A percentile compares a stretch with the other conserved stretches of the same genome.
These are phyloP conservation scores for Salisapilia sapeloensis DNA, from an alignment of 352 stramenopile species.

Conservation along the genomic window DNA sequence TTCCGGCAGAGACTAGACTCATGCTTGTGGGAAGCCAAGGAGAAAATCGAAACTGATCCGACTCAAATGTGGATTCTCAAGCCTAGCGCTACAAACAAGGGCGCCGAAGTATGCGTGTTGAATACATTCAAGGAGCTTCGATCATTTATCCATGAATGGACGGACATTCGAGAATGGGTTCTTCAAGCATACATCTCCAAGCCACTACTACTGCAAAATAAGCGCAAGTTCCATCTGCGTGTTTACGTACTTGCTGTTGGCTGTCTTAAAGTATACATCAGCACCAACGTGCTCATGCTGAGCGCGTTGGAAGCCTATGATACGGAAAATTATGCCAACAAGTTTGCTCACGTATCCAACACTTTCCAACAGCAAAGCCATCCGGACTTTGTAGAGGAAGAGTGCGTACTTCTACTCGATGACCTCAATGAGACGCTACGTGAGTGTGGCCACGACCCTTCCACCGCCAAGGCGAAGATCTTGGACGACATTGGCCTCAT, in stretches of 20 bases:
- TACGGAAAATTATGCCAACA: slow-evolving; percentile 23
- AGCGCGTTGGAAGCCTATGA: slow-evolving; percentile 29
- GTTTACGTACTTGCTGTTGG: slow-evolving; percentile 40
- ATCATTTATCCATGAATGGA: slow-evolving; percentile 39
- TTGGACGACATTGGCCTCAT: slow-evolving; percentile 36
- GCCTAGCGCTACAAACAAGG: slow-evolving; percentile 56
- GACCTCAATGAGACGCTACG: slow-evolving; percentile 34
- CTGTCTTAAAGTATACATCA: slow-evolving; percentile 49
- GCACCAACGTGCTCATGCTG: slow-evolving; percentile 39
- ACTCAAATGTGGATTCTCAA: slow-evolving; percentile 56
- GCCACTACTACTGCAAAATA: slow-evolving; percentile 25
- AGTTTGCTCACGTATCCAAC: slow-evolving; percentile 64
- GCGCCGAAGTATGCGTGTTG: slow-evolving; percentile 43
- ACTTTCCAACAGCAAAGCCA: slow-evolving; percentile 60
- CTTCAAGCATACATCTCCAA: slow-evolving; percentile 37
- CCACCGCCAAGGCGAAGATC: slow-evolving; percentile 30
- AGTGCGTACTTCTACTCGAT: slow-evolving; percentile 44
- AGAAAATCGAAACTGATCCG: slow-evolving; percentile 17
- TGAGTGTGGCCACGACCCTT: slow-evolving; percentile 14
- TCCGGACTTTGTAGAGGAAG: slow-evolving; percentile 44
- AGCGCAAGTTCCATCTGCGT: slow-evolving; percentile 58
- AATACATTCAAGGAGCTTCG: slow-evolving; percentile 40
- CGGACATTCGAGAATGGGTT: slow-evolving; percentile 50
- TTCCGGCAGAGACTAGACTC: slow-evolving; percentile 37
- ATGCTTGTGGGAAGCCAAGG: slow-evolving; percentile 32